Percentiles rank a stretch among this genome's conserved stretches.
These are phyloP conservation scores for Cytidiella melzeri DNA, from an alignment of 768 basidiomycete genomes.

Conservation along the genomic window DNA sequence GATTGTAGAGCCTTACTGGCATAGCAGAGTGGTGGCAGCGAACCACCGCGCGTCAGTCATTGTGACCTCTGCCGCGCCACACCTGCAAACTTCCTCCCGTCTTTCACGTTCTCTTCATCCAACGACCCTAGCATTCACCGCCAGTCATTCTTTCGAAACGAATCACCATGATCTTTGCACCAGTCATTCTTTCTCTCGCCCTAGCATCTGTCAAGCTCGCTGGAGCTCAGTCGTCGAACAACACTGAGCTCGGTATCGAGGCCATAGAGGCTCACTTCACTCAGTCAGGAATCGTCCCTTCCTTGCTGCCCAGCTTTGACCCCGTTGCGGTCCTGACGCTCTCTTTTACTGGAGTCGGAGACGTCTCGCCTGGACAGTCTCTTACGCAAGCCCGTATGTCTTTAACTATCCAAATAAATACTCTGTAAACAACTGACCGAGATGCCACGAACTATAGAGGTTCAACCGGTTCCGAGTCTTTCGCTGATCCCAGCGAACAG, in stretches of 20 bases:
- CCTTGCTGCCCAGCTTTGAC: constrained; percentile 50
- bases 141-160: constrained; percentile 1
- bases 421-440: neutral
- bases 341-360: constrained; percentile 43
- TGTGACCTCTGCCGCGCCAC: too few relatives aligned
- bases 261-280: constrained; percentile 66
- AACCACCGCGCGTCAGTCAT: too few relatives aligned
- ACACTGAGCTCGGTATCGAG: constrained; percentile 39
- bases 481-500: constrained; percentile 45
- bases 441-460: constrained; percentile 36
- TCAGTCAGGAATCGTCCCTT: constrained; percentile 55
- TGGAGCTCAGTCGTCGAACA: constrained; percentile 37
- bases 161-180: constrained; percentile 3
- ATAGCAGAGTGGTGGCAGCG: too few relatives aligned
- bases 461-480: constrained; percentile 46
- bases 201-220: constrained; percentile 33
- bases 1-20: too few relatives aligned
- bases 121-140: constrained; percentile 1
- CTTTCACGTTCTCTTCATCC: too few relatives aligned
- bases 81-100: too few relatives aligned
- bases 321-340: constrained; percentile 54
- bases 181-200: constrained; percentile 20
- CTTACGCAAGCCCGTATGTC: constrained; percentile 52
- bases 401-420: neutral
- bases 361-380: constrained; percentile 50